Evolutionary conservation across 768 basidiomycete genomes (phyloP), one percentile per base, ranked within the genome.

Genomic region (Pilatotrama ljubarskyi): DNA sequence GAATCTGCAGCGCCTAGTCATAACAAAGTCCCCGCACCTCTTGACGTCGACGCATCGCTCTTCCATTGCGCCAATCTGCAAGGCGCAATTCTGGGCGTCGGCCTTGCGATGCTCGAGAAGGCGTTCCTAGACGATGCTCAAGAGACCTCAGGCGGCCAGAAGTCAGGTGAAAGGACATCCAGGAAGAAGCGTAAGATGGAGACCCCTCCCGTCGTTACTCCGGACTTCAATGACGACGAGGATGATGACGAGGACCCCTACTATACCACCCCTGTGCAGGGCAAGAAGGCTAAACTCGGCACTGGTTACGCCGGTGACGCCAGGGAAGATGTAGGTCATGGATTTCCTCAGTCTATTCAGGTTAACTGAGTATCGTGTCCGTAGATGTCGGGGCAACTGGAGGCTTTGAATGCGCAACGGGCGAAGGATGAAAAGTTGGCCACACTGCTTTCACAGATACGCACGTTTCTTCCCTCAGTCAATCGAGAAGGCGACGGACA

Each of bases 11-110:
- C 68, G 24, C 58, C 64, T 2, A 69, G 60, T 35, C 72, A 66
- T 55, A 50, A 46, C 14, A 52, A 69, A 55, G 65, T 62, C 26
- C 42, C 62, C 11, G 49, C 63, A 3, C 74, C 75, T 36, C 70
- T 77, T 36, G 71, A 77, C 9, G 73, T 76, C 26, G 82, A 84
- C 44, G 82, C 84, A 55, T 80, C 81, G 13, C 74, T 96, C 58
- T 92, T 95, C 69, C 95, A 97, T 74, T 97, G 95, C 73, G 82
- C 91, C 6, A 90, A 92, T 68, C 71, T 96, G 36, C 90, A 97
- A 75, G 95, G 95, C 38, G 84, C 92, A 14, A 86, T 97, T 63
- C 78, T 98, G 5, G 95, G 95, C n/a, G 81, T 96, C 38, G 95
- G 95, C 9, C 81, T 96, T 43, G 84, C 84, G 36, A 93, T 93